These are phyloP conservation scores for Saccharomyces mikatae DNA, from an alignment of 805 yeast species.

Conservation along the genomic window DNA sequence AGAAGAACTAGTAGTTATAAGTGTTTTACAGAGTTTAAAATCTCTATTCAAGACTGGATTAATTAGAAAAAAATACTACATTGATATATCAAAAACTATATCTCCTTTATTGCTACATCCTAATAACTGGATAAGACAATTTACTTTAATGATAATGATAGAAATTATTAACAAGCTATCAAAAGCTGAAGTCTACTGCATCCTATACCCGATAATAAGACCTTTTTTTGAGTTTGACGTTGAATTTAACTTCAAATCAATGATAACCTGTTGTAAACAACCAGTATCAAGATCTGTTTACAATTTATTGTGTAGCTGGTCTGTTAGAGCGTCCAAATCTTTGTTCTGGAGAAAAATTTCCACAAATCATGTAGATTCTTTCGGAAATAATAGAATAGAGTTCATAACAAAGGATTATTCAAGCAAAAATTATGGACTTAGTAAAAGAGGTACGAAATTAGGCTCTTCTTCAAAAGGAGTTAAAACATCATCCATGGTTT, in stretches of 20 bases:
- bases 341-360: slow-evolving; percentile 69
- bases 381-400: slow-evolving; percentile 34
- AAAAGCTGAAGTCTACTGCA: slow-evolving; percentile 74
- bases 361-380: slow-evolving; percentile 32
- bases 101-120: slow-evolving; percentile 72
- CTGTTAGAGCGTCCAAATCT: slow-evolving; percentile 52
- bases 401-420: slow-evolving; percentile 25
- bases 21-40: slow-evolving; percentile 54
- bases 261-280: slow-evolving; percentile 58
- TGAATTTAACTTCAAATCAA: slow-evolving; percentile 54
- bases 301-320: slow-evolving; percentile 64
- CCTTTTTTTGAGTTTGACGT: slow-evolving; percentile 74
- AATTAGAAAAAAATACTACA: slow-evolving; percentile 40
- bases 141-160: slow-evolving; percentile 52
- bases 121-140: slow-evolving; percentile 74
- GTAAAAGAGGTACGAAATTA: slow-evolving; percentile 6
- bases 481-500: slow-evolving; percentile 19
- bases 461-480: slow-evolving; percentile 5
- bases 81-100: slow-evolving; percentile 46
- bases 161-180: slow-evolving; percentile 55
- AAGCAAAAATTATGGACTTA: slow-evolving; percentile 24
- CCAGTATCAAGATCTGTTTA: slow-evolving; percentile 63
- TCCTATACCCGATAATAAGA: slow-evolving; percentile 71
- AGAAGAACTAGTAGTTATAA: slow-evolving; percentile 72
- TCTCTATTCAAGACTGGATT: slow-evolving; percentile 50